Base-by-base conservation (phyloP, 208 protist genomes). In the Leishmania martiniquensis region DNA sequence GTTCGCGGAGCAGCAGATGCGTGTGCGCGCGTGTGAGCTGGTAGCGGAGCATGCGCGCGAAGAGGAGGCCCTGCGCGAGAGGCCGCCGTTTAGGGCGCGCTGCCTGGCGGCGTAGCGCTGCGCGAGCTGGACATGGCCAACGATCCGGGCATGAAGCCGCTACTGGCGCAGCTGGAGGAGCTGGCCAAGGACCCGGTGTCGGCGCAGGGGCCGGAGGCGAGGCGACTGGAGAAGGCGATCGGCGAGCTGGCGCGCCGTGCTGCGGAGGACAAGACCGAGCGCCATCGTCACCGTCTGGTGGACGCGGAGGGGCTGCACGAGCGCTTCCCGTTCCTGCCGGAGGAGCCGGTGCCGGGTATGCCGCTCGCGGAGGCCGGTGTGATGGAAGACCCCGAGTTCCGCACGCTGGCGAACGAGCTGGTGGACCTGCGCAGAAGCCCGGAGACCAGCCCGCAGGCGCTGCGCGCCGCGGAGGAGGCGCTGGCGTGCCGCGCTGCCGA, bases 161-260 rank as follows among this genome's bases (percentile, higher is more conserved):
- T 92, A 25, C 42, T 86, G 42, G 72, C 77, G 69, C 75, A 85
- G 77, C 76, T 84, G 74, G 74, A 77, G 70, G 85, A 85, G 63
- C 75, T 91, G 66, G 67, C 69, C 45, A 65, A 82, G 45, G 80
- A 89, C 52, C 77, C 81, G 15, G 77, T 44, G 60, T 51, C 77
- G 32, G 75, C 77, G 22, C 15, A 83, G 67, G 76, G 81, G 15
- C 71, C 75, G 22, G 80, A 86, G 75, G 72, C 79, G 71, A 72
- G 80, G 75, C 82, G 85, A 4, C 76, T 93, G 68, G 77, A 89
- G 79, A 86, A 87, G 75, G 79, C 76, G 32, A 88, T 92, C 45
- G n/a, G 66, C 45, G 79, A 86, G 59, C 73, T 88, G 20, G 85
- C 68, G 13, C 65, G 57, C n/a, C 81, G 82, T 39, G 39, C 85